A percentile compares a stretch with the other conserved stretches of the same genome.
Conservation (phyloP, 352 stramenopile species). For the Pythium utonaiense region DNA sequence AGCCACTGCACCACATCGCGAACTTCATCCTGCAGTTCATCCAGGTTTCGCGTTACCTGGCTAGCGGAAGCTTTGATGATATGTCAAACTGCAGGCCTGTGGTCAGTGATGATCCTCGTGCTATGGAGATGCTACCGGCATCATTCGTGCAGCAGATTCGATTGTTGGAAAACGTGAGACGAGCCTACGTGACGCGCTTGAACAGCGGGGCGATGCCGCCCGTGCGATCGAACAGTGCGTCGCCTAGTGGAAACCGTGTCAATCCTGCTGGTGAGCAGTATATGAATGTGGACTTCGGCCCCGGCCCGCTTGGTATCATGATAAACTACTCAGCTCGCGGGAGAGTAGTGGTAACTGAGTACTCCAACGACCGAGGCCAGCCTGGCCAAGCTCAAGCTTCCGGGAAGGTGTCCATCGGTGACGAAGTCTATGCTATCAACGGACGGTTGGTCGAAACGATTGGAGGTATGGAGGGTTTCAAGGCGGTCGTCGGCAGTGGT, state of each 20-base stretch:
- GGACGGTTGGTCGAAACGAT: slow-evolving; percentile 42
- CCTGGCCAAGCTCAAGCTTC: slow-evolving; percentile 74
- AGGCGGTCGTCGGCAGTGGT: slow-evolving; percentile 52
- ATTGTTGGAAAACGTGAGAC: slow-evolving; percentile 58
- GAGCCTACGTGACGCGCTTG: slow-evolving; percentile 21
- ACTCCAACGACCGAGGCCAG: slow-evolving; percentile 60
- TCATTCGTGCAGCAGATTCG: slow-evolving; percentile 75
- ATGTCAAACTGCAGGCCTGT: slow-evolving; percentile 54
- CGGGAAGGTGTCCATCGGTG: slow-evolving; percentile 64
- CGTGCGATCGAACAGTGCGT: background rate
- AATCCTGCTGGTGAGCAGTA: slow-evolving; percentile 28
- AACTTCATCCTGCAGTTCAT: slow-evolving; percentile 82
- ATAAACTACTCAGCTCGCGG: slow-evolving; percentile 78
- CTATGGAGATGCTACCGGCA: slow-evolving; percentile 50
- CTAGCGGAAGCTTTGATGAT: slow-evolving; percentile 56
- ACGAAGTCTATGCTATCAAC: slow-evolving; percentile 82
- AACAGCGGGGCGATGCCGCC: background rate
- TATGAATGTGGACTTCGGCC: slow-evolving; percentile 62
- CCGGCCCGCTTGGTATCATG: slow-evolving; percentile 72
- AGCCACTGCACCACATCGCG: slow-evolving; percentile 61
- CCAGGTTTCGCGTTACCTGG: slow-evolving; percentile 55
- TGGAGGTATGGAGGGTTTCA: slow-evolving; percentile 84
- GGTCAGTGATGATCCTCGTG: slow-evolving; percentile 27
- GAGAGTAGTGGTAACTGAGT: slow-evolving; percentile 78
- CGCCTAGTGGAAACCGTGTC: background rate